phyloP scores from a whole-genome alignment of 306 rosid genomes.

The Quercus dentata region DNA sequence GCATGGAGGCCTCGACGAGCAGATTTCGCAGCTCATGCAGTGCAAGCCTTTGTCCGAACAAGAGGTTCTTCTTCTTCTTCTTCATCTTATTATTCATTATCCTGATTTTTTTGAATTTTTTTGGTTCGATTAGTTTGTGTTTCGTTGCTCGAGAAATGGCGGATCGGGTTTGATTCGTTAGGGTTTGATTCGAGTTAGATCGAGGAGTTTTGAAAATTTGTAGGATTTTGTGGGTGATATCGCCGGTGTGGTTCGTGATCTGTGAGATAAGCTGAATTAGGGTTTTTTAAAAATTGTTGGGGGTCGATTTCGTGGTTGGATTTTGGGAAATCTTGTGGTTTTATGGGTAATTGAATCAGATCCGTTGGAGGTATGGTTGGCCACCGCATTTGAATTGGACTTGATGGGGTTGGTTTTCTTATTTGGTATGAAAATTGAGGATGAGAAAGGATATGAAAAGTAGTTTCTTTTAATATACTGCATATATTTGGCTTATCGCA shows the following conservation, averaged over 20 bases:
- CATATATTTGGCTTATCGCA: background rate
- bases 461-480: background rate
- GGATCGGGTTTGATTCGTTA: constrained; percentile 39
- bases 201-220: background rate
- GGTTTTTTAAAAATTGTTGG: background rate
- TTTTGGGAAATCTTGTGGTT: background rate
- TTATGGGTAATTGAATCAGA: constrained; percentile 7
- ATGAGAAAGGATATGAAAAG: background rate
- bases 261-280: constrained; percentile 19
- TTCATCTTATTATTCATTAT: background rate
- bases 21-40: constrained; percentile 98
- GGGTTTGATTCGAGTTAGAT: background rate
- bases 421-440: background rate
- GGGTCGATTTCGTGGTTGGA: constrained; percentile 24
- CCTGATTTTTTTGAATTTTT: background rate
- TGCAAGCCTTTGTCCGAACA: constrained; percentile 98
- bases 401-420: background rate
- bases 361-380: background rate
- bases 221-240: background rate
- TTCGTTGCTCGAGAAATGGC: background rate
- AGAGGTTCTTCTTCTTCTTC: constrained; percentile 44
- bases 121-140: constrained; percentile 3
- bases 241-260: constrained; percentile 16
- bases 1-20: constrained; percentile 81
- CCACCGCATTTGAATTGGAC: background rate